Conservation (phyloP, 495 filamentous ascomycete species). For the Penicillium fimorum region DNA sequence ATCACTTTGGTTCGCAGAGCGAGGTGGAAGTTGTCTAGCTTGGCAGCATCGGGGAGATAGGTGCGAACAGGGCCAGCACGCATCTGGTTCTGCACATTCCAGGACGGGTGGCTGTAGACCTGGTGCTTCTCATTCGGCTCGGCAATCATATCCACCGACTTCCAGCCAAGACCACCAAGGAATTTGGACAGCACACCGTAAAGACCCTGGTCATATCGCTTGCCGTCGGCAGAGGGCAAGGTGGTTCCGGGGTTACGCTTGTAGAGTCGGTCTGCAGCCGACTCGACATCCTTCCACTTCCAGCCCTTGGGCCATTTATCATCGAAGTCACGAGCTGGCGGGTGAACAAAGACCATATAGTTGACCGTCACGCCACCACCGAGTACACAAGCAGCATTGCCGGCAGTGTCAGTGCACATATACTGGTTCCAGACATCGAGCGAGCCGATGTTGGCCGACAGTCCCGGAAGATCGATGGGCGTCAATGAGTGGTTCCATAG, state of each 20-base stretch:
- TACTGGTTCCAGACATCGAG: conserved; percentile 28
- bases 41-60: conserved; percentile 64
- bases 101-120: conserved; percentile 63
- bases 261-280: conserved; percentile 60
- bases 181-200: conserved; percentile 59
- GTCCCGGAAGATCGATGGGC: conserved; percentile 75
- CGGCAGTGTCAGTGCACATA: conserved; percentile 63
- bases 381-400: conserved; percentile 75
- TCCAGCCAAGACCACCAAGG: conserved; percentile 59
- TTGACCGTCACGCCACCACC: conserved; percentile 78
- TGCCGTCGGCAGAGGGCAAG: conserved; percentile 63
- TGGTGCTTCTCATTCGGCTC: conserved; percentile 64
- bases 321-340: conserved; percentile 64
- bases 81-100: conserved; percentile 66
- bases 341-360: conserved; percentile 60
- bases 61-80: conserved; percentile 72
- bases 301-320: conserved; percentile 71
- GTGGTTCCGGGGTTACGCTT: conserved; percentile 68
- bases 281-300: conserved; percentile 61
- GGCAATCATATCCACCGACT: conserved; percentile 57
- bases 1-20: conserved; percentile 63
- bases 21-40: conserved; percentile 63
- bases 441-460: conserved; percentile 38
- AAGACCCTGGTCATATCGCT: conserved; percentile 65
- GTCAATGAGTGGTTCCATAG: conserved; percentile 50